phyloP scores from a whole-genome alignment of 805 yeast genomes.

The Candida bentonensis region DNA sequence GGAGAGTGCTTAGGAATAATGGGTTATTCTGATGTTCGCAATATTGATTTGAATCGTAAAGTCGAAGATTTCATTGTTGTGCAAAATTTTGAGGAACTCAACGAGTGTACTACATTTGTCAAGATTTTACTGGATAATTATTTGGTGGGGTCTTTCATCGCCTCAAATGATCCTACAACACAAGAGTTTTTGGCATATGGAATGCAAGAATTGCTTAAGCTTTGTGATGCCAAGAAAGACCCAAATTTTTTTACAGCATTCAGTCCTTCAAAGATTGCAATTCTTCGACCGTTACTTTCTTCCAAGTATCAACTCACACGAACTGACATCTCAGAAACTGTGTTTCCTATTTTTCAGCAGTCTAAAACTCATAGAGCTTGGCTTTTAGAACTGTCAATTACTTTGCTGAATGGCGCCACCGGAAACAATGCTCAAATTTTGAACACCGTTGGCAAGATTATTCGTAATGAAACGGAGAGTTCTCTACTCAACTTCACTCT shows the following conservation, averaged over 20 bases:
- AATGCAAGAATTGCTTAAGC: conserved; percentile 71
- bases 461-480: not conserved
- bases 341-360: conserved; percentile 22
- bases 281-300: conserved; percentile 58
- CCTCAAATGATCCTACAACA: conserved; percentile 72
- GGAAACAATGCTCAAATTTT: conserved; percentile 34
- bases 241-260: conserved; percentile 45
- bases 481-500: conserved; percentile 42
- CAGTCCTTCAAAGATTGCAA: conserved; percentile 52
- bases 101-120: conserved; percentile 54
- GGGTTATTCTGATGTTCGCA: conserved; percentile 62
- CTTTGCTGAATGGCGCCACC: conserved; percentile 35
- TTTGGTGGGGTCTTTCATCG: conserved; percentile 77
- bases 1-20: conserved; percentile 50
- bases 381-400: conserved; percentile 57
- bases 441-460: conserved; percentile 39
- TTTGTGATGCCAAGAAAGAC: conserved; percentile 23
- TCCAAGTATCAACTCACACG: conserved; percentile 40
- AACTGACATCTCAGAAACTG: conserved; percentile 19
- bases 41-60: conserved; percentile 31
- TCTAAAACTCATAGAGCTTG: conserved; percentile 37
- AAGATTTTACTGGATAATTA: conserved; percentile 49
- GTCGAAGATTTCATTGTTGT: conserved; percentile 35
- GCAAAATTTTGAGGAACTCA: conserved; percentile 45
- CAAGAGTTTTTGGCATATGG: conserved; percentile 78